phyloP scores from a whole-genome alignment of 768 basidiomycete genomes.

The Mycena leptocephala region DNA sequence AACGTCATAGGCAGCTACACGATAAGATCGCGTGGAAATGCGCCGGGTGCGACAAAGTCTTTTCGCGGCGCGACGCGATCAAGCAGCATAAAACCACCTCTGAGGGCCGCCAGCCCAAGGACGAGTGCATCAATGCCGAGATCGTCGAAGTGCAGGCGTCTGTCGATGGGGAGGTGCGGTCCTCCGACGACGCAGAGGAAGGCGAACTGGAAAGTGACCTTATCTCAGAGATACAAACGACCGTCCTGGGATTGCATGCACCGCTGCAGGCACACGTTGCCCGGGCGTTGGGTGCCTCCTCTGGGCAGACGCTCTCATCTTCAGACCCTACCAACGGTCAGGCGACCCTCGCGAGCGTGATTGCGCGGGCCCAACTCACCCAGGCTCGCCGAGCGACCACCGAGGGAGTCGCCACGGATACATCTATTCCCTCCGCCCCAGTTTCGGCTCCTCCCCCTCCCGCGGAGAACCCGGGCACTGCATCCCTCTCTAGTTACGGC shows the following conservation, averaged over 20 bases:
- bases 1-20: too few species aligned
- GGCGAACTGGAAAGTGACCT: constrained; percentile 71
- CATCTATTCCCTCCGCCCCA: neutral
- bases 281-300: constrained; percentile 62
- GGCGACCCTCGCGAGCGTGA: constrained; percentile 80
- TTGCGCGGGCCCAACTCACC: constrained; percentile 75
- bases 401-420: neutral
- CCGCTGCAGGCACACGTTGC: constrained; percentile 74
- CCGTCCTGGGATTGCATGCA: constrained; percentile 69
- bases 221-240: constrained; percentile 65
- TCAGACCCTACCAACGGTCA: constrained; percentile 70
- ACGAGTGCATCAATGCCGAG: constrained; percentile 72
- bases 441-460: neutral
- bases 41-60: constrained; percentile 80
- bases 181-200: constrained; percentile 66
- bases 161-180: constrained; percentile 22
- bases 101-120: constrained; percentile 65
- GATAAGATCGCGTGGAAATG: constrained; percentile 87
- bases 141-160: constrained; percentile 79
- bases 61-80: constrained; percentile 85
- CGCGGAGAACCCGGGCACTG: neutral
- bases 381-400: constrained; percentile 6
- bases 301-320: constrained; percentile 30
- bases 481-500: constrained; percentile 75
- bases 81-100: constrained; percentile 82